phyloP scores from a whole-genome alignment of 805 yeast species.

The Saccharomycopsis oosterbeekiorum region DNA sequence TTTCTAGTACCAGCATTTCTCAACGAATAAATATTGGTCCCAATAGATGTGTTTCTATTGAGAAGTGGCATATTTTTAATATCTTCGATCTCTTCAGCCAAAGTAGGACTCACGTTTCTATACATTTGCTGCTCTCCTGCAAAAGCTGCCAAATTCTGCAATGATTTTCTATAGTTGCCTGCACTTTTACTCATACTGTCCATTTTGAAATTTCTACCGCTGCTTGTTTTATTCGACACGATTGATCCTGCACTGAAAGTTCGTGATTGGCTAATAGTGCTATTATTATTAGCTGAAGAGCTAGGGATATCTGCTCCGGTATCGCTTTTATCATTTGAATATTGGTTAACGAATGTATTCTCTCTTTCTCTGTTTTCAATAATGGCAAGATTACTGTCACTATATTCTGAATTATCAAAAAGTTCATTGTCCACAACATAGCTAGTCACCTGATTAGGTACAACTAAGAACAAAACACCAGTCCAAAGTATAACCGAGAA shows the following conservation, averaged over 20 bases:
- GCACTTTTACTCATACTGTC: not conserved
- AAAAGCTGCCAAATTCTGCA: constrained; percentile 9
- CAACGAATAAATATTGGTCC: not conserved
- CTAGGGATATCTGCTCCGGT: not conserved
- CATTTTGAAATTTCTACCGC: not conserved
- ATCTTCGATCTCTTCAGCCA: not conserved
- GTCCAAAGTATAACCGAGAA: constrained; percentile 27
- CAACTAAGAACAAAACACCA: constrained; percentile 46
- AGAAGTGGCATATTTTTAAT: not conserved
- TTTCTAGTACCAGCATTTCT: not conserved
- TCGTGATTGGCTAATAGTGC: not conserved
- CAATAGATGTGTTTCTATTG: not conserved
- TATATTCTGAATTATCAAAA: not conserved
- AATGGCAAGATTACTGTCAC: not conserved
- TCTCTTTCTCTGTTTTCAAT: constrained; percentile 2
- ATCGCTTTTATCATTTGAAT: not conserved
- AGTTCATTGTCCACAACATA: constrained; percentile 8
- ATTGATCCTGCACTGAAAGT: not conserved
- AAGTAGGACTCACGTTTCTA: not conserved
- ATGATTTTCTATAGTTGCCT: constrained; percentile 9
- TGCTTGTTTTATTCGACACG: not conserved
- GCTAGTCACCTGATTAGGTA: constrained; percentile 25
- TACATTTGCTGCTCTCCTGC: not conserved
- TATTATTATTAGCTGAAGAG: not conserved
- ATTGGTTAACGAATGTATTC: not conserved